phyloP scores from a whole-genome alignment of 371 early-diverging fungal genomes.

The Syncephalastrum contaminatum region DNA sequence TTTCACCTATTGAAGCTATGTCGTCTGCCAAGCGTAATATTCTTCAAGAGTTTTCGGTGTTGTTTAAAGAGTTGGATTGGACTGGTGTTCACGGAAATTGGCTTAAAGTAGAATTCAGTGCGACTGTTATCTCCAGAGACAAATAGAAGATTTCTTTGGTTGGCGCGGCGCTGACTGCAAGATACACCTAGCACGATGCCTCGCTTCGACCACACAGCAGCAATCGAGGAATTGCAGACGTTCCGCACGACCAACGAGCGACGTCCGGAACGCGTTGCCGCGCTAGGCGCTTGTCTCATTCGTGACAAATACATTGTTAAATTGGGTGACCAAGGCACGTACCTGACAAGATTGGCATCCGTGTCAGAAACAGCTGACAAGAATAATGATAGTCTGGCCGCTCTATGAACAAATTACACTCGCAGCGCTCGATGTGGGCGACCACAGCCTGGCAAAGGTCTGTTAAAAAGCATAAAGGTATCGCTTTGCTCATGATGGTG shows the following conservation, averaged over 20 bases:
- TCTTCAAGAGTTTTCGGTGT: too few species aligned
- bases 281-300: constrained; percentile 39
- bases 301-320: constrained; percentile 33
- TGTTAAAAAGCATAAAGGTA: constrained; percentile 1
- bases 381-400: constrained; percentile 60
- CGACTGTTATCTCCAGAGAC: too few species aligned
- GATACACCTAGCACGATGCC: constrained; percentile 17
- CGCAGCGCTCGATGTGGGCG: constrained; percentile 78
- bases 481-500: not conserved
- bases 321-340: constrained; percentile 41
- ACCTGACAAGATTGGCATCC: not conserved
- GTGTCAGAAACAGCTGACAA: too few species aligned
- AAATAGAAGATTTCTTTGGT: too few species aligned
- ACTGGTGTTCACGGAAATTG: too few species aligned
- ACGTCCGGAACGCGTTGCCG: constrained; percentile 29
- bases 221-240: constrained; percentile 35
- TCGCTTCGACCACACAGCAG: constrained; percentile 31
- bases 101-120: too few species aligned
- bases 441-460: constrained; percentile 65
- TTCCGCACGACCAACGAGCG: constrained; percentile 41
- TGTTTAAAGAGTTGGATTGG: too few species aligned
- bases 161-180: not conserved
- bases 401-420: constrained; percentile 80
- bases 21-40: too few species aligned
- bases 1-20: too few species aligned